Evolutionary conservation across 108 stramenopile species (phyloP).

Genomic region (Nannochloropsis gaditana): DNA sequence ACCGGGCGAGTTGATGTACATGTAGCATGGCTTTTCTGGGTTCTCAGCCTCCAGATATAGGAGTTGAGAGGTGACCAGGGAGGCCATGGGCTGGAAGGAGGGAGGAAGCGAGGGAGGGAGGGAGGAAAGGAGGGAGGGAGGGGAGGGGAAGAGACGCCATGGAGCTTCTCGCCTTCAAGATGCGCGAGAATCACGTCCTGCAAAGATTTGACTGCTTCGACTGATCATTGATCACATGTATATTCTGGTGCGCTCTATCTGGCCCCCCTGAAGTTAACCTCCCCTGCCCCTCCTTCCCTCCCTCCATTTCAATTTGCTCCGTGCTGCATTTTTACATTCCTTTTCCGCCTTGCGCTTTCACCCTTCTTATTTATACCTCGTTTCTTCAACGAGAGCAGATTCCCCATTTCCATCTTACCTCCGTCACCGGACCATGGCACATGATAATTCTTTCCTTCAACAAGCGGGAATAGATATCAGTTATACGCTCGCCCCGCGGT

Average conservation of each 20-base stretch:
- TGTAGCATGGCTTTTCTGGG: constrained; percentile 73
- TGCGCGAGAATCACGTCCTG: no score
- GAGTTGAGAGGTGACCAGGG: constrained; percentile 82
- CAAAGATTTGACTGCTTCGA: no score
- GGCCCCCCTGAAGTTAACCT: no score
- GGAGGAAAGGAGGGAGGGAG: background rate
- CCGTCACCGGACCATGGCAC: constrained; percentile 83
- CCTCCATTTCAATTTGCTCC: constrained; percentile 13
- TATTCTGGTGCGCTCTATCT: no score
- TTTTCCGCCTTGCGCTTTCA: no score
- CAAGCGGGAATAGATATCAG: constrained; percentile 87
- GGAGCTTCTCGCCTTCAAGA: no score
- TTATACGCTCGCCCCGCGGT: constrained; percentile 72
- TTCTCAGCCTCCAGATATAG: constrained; percentile 80
- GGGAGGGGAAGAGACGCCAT: background rate
- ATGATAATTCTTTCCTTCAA: constrained; percentile 92
- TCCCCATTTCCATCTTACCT: constrained; percentile 44
- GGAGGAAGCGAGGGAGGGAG: background rate
- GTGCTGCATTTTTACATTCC: no score
- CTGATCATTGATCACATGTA: no score
- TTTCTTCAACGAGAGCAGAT: no score
- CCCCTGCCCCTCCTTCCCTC: no score
- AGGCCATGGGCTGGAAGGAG: constrained; percentile 61
- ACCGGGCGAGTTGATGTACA: constrained; percentile 91
- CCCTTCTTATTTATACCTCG: no score